These are phyloP conservation scores for Cucurbita maxima DNA, from an alignment of 306 rosid species.

Conservation along the genomic window DNA sequence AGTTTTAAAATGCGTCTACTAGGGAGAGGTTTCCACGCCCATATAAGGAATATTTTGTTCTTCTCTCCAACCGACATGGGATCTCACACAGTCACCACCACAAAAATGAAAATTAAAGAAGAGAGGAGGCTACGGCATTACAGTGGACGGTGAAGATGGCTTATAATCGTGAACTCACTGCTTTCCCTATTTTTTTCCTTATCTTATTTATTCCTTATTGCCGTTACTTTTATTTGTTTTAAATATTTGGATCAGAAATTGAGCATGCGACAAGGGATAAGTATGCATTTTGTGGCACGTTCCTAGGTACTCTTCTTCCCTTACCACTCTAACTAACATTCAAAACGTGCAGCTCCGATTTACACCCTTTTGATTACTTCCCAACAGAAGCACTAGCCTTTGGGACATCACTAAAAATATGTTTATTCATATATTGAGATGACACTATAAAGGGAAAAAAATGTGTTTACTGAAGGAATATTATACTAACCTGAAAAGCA, in stretches of 20 bases:
- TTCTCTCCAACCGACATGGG: too few species aligned
- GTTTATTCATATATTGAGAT: not conserved
- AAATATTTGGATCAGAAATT: not conserved
- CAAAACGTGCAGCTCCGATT: not conserved
- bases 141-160: not conserved
- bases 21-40: too few species aligned
- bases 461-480: not conserved
- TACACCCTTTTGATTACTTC: not conserved
- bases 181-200: not conserved
- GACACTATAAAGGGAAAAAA: not conserved
- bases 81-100: too few species aligned
- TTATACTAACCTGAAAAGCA: constrained; percentile 87
- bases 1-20: too few species aligned
- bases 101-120: not conserved
- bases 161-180: not conserved
- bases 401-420: not conserved
- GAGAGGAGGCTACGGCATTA: not conserved
- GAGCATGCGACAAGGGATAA: not conserved
- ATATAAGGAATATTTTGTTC: too few species aligned
- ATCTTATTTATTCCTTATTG: not conserved
- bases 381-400: not conserved
- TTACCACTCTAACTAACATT: not conserved
- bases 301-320: not conserved
- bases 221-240: not conserved
- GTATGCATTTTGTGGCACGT: not conserved